Conservation (phyloP, 176 grass and related monocot species). For the Themeda triandra region DNA sequence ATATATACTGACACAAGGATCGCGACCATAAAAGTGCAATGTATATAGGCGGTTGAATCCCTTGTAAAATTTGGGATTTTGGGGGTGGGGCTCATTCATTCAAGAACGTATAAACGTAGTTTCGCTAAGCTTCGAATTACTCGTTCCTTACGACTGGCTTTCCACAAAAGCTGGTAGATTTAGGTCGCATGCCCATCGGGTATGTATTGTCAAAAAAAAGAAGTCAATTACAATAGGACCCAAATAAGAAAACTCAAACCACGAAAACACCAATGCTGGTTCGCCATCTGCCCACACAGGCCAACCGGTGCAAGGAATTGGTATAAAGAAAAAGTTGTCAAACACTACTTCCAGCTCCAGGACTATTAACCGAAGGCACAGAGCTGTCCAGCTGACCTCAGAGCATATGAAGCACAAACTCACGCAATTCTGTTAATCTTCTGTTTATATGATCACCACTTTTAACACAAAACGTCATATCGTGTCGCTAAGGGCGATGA, state of each 20-base stretch:
- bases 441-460: not conserved
- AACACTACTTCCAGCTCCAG: not conserved
- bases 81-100: no score
- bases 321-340: not conserved
- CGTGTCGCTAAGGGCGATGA: not conserved
- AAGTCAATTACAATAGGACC: not conserved
- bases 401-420: not conserved
- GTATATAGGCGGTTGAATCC: no score
- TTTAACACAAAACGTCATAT: not conserved
- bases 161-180: not conserved
- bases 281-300: not conserved
- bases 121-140: no score
- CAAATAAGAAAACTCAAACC: not conserved
- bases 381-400: no score
- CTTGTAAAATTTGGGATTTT: no score
- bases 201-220: not conserved
- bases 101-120: no score
- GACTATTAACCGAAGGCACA: not conserved
- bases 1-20: no score
- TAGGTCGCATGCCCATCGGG: not conserved
- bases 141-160: no score
- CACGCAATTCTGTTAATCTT: not conserved
- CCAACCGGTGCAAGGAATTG: not conserved
- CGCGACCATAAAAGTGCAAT: no score
- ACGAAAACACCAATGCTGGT: not conserved